Conservation (phyloP, 2,329 filamentous ascomycete genomes). For the Epichloe baconii region DNA sequence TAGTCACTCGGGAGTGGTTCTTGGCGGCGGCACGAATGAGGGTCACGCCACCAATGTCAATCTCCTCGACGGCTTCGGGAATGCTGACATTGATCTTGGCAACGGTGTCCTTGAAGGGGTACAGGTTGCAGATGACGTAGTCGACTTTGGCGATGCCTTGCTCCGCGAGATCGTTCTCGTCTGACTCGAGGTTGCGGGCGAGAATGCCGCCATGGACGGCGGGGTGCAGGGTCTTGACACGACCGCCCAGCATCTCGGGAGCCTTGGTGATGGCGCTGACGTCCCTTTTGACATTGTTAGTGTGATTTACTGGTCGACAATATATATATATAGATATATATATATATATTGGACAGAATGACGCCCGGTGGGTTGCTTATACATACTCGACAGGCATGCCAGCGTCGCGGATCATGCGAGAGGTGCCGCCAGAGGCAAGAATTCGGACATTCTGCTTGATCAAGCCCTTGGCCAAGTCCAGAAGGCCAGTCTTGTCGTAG, state of each 20-base stretch:
- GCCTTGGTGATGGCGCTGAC: slow-evolving; percentile 94
- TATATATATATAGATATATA: too few relatives aligned
- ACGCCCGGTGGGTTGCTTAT: not conserved
- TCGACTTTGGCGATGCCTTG: slow-evolving; percentile 93
- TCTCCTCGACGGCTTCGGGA: slow-evolving; percentile 93
- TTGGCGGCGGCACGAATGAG: slow-evolving; percentile 93
- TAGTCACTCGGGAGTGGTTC: slow-evolving; percentile 92
- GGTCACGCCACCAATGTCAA: slow-evolving; percentile 96
- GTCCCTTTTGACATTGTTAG: slow-evolving; percentile 38
- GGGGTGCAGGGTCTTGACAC: slow-evolving; percentile 85
- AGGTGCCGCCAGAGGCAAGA: slow-evolving; percentile 86
- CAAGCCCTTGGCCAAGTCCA: slow-evolving; percentile 85
- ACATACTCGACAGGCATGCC: slow-evolving; percentile 87
- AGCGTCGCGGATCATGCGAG: slow-evolving; percentile 92
- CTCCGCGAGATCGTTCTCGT: slow-evolving; percentile 91
- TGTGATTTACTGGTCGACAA: too few relatives aligned
- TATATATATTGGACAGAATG: too few relatives aligned
- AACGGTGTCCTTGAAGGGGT: slow-evolving; percentile 97
- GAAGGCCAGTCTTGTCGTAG: slow-evolving; percentile 93
- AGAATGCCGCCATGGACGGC: slow-evolving; percentile 86
- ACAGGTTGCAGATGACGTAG: slow-evolving; percentile 95
- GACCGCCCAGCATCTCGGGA: slow-evolving; percentile 87
- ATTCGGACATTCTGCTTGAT: slow-evolving; percentile 82
- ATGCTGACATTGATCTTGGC: slow-evolving; percentile 96
- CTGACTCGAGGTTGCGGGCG: slow-evolving; percentile 82